phyloP scores from a whole-genome alignment of 1,284 basidiomycete species.

The Trametes hirsuta region DNA sequence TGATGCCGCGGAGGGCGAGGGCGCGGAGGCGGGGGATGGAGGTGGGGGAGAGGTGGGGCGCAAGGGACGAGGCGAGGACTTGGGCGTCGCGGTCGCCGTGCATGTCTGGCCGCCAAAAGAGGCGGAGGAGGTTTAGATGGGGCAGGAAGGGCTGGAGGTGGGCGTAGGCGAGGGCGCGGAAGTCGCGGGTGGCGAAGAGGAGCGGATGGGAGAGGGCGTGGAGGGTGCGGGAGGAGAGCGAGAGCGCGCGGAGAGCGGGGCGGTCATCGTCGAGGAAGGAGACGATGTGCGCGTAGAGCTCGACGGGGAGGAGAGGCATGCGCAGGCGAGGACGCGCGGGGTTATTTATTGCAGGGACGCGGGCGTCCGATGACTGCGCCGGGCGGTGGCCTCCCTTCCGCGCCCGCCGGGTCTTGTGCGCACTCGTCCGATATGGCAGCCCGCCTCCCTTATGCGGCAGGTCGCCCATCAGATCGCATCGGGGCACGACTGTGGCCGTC shows the following conservation, averaged over 20 bases:
- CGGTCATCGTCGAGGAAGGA: constrained; percentile 6
- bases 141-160: constrained; percentile 6
- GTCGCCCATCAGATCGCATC: too few relatives aligned
- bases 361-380: too few relatives aligned
- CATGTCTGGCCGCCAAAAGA: constrained; percentile 19
- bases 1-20: constrained; percentile 11
- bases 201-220: constrained; percentile 9
- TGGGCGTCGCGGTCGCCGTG: constrained; percentile 3
- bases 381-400: too few relatives aligned
- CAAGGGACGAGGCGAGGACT: constrained; percentile 3
- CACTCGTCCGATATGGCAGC: too few relatives aligned
- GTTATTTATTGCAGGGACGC: too few relatives aligned
- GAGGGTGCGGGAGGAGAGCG: constrained; percentile 3
- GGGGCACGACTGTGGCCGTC: too few relatives aligned
- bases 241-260: constrained; percentile 5
- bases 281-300: constrained; percentile 16
- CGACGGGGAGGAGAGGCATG: constrained; percentile 4
- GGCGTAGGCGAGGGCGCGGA: constrained; percentile 1
- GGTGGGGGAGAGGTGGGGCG: constrained; percentile 7
- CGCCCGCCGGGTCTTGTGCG: too few relatives aligned
- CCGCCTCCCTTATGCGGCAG: too few relatives aligned
- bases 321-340: too few relatives aligned
- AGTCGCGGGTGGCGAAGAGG: constrained; percentile 14
- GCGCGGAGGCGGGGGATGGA: constrained; percentile 5
- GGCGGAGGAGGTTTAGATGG: constrained; percentile 3